Evolutionary conservation across 495 filamentous ascomycete species (phyloP).

Genomic region (Hapsidospora chrysogenum): DNA sequence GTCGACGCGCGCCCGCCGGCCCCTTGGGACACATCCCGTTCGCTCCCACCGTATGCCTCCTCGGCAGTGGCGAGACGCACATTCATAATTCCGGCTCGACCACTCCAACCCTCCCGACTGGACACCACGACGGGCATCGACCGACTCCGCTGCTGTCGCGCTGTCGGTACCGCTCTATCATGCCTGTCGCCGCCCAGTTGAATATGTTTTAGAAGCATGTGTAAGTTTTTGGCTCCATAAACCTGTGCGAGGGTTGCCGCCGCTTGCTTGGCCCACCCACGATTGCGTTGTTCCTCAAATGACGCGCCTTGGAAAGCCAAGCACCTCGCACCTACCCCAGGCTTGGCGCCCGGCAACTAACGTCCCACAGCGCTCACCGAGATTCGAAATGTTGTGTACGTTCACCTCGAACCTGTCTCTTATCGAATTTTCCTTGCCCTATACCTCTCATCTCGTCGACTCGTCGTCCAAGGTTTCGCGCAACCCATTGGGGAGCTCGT

Average conservation of each 20-base stretch:
- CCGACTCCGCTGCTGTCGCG: not conserved
- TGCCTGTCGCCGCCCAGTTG: not conserved
- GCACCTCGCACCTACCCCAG: not conserved
- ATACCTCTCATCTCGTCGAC: not conserved
- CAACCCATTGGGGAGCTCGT: not conserved
- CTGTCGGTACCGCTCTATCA: not conserved
- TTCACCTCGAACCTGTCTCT: not conserved
- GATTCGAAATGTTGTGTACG: constrained; percentile 7
- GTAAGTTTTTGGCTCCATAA: not conserved
- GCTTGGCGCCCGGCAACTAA: constrained; percentile 4
- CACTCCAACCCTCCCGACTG: not conserved
- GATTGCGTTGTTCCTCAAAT: not conserved
- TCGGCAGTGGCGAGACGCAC: not conserved
- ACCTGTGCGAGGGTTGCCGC: no score
- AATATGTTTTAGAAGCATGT: not conserved
- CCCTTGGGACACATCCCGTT: not conserved
- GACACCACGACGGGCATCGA: not conserved
- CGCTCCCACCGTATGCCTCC: not conserved
- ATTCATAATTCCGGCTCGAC: not conserved
- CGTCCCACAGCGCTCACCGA: constrained; percentile 5
- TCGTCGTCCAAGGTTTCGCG: not conserved
- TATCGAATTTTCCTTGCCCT: not conserved
- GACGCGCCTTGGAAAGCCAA: not conserved
- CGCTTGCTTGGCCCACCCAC: not conserved
- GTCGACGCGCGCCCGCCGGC: not conserved